phyloP scores from a whole-genome alignment of 2,329 filamentous ascomycete species.

The Gaeumannomyces sp. region DNA sequence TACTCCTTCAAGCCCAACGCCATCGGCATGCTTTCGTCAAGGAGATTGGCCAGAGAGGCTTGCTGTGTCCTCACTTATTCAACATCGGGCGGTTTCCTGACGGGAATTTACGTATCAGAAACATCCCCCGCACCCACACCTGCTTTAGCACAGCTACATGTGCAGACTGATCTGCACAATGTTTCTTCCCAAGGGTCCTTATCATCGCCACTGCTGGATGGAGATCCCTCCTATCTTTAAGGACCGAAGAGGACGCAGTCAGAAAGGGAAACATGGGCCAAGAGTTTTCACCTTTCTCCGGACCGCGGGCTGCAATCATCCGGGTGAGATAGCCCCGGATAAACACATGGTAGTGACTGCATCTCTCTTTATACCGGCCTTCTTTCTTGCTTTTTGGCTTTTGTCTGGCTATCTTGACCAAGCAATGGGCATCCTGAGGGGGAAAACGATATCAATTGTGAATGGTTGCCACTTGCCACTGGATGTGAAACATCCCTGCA shows the following conservation, averaged over 20 bases:
- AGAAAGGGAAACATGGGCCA: neutral
- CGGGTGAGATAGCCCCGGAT: neutral
- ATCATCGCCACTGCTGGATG: neutral
- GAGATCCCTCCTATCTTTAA: no score
- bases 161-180: neutral
- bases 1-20: no score
- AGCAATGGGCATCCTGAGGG: no score
- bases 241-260: neutral
- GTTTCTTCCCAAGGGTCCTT: neutral
- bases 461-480: no score
- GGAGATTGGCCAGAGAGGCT: neutral
- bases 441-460: no score
- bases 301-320: neutral
- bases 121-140: no score
- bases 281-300: neutral
- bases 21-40: no score
- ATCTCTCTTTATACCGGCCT: neutral
- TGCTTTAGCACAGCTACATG: neutral
- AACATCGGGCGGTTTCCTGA: neutral
- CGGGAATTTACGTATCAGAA: neutral
- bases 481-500: no score
- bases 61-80: no score
- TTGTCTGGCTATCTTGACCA: neutral
- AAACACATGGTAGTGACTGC: neutral
- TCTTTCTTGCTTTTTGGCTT: neutral